Evolutionary conservation across 1,284 basidiomycete species (phyloP).

Genomic region (Ustilago trichophora): DNA sequence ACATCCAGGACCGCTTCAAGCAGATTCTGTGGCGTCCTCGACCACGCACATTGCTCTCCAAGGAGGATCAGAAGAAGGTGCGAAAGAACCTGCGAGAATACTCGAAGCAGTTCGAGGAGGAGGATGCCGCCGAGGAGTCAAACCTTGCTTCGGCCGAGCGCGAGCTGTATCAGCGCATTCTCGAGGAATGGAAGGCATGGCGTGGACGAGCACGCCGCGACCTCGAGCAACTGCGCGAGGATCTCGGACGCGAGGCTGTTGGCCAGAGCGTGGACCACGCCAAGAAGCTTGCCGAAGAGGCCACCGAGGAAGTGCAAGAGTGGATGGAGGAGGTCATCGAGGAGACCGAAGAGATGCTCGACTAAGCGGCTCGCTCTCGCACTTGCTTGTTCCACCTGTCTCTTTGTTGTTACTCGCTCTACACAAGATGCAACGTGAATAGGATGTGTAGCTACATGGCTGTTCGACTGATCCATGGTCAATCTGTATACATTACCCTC

Average conservation of each 20-base stretch:
- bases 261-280: slow-evolving; percentile 48
- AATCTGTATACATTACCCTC: slow-evolving; percentile 11
- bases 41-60: slow-evolving; percentile 83
- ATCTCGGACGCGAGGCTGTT: slow-evolving; percentile 44
- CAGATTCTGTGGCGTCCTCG: slow-evolving; percentile 98
- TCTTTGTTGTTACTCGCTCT: too few relatives aligned
- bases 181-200: slow-evolving; percentile 99
- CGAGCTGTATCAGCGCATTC: slow-evolving; percentile 86
- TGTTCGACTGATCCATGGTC: not conserved
- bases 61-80: slow-evolving; percentile 87
- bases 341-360: slow-evolving; percentile 64
- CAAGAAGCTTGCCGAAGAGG: slow-evolving; percentile 58
- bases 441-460: too few relatives aligned
- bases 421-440: too few relatives aligned
- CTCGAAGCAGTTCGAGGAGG: slow-evolving; percentile 92
- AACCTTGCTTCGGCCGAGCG: slow-evolving; percentile 92
- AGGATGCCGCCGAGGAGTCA: slow-evolving; percentile 93
- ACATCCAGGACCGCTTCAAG: slow-evolving; percentile 93
- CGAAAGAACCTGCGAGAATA: slow-evolving; percentile 91
- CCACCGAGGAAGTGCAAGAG: slow-evolving; percentile 65
- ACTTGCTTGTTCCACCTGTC: not conserved
- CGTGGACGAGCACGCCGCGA: slow-evolving; percentile 61
- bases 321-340: slow-evolving; percentile 67
- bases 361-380: slow-evolving; percentile 1
- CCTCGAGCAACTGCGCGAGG: slow-evolving; percentile 49